Evolutionary conservation across 2,329 filamentous ascomycete species (phyloP), one percentile per base, ranked within the genome.

Genomic region (Colletotrichum plurivorum): DNA sequence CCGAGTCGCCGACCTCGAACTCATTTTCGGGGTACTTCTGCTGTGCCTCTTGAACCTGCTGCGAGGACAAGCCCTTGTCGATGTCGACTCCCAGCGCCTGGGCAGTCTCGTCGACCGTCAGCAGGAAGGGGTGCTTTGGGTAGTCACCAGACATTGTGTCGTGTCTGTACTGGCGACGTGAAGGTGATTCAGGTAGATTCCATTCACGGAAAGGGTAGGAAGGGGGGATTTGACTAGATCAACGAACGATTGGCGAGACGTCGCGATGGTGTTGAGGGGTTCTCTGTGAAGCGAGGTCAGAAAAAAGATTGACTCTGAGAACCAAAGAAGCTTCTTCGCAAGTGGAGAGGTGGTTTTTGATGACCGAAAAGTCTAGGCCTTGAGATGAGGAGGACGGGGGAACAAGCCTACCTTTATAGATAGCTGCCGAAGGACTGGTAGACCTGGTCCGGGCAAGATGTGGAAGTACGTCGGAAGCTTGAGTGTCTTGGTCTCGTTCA

Each of bases 1-100:
- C 90, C 31, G 88, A 88, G 31, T 87, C 89, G 20, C 86, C 90
- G 20, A 93, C 88, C 52, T 93, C 89, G 20, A 94, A 84, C 76
- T 93, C 90, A 81, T 94, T 94, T 18, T 80, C 83, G 57, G 91
- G 91, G 76, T 91, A 90, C 68, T 87, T 84, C 22, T 85, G 79
- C 64, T 90, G 85, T 25, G 91, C 83, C 64, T 88, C 79, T 59
- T 84, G 78, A 22, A 92, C 91, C 75, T 92, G 87, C 9, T 81
- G 78, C 16, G 87, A 84, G 10, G 85, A 89, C 51, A 95, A 83
- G 46, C 93, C 93, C 76, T 87, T 90, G 70, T 94, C 91, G 62
- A 90, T 76, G 75, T 92, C 85, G 60, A 91, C 91, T 43, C 84
- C 82, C 61, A 93, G 85, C 70, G 88, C 85, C 62, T 86, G 81